Base-by-base conservation (phyloP, 2,329 filamentous ascomycete genomes). In the Xenosphaeropsis pyriputrescens region DNA sequence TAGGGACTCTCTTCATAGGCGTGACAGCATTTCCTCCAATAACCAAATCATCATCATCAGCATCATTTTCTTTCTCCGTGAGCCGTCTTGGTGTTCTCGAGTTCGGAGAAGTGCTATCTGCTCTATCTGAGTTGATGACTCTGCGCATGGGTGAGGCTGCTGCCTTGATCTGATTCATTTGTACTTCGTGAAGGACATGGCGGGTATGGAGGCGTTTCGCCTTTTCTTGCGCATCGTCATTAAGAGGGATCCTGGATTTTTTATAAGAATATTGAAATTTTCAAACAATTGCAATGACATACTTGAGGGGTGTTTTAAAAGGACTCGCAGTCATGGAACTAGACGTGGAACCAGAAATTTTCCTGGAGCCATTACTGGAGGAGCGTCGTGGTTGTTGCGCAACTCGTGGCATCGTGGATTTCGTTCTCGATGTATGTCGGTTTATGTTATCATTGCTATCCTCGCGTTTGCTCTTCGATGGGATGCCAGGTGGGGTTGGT, bases 211-310 rank as follows among this genome's bases (percentile, higher is more conserved):
- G 68, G 36, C 91, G 81, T 50, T 80, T 79, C 35, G 86, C 88
- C 60, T 93, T 94, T 63, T 98, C 91, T 50, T 80, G 76, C 43
- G 75, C 79, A 67, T 98, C 91, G 64, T 98, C 91, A 64, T 96
- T 96, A 45, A 98, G 74, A 29, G 91, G 88, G 42, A 98, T 93
- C 57, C 85, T 93, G 51, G 34, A 37, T 29, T 12, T 12, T 19
- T 29, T 31, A 47, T 41, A 46, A 36, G 17, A 30, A 26, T 22
- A 34, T 18, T 30, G 4, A 29, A 29, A 29, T 34, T 15, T 16
- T 29, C 16, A 4, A 36, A 18, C 8, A 31, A 11, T 17, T 13
- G 18, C 5, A n/a, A 17, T 30, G 29, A 12, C 52, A 37, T 41
- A 57, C 55, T 57, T 57, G 18, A 57, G 44, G 2, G 54, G 52